A percentile compares a stretch with the other conserved stretches of the same genome.
phyloP scores from a whole-genome alignment of 2,329 filamentous ascomycete genomes.

The Pseudogymnoascus sp. region DNA sequence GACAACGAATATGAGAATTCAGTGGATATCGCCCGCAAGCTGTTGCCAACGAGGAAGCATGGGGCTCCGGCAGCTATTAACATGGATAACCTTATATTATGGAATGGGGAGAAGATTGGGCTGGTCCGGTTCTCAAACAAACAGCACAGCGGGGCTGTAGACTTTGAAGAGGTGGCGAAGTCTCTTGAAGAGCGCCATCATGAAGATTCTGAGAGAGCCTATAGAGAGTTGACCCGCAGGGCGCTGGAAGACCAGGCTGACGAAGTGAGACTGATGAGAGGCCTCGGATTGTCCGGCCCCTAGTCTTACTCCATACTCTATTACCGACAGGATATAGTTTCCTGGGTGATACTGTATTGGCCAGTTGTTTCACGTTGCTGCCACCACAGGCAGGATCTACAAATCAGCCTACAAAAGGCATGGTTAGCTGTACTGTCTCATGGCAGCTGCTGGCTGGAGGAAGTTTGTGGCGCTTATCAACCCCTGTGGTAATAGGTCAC shows the following conservation, averaged over 20 bases:
- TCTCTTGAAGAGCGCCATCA: constrained; percentile 41
- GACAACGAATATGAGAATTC: constrained; percentile 31
- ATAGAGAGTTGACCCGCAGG: constrained; percentile 65
- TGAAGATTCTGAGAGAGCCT: constrained; percentile 52
- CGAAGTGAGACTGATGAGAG: constrained; percentile 67
- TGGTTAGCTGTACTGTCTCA: neutral
- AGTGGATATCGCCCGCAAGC: constrained; percentile 74
- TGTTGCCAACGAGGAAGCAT: constrained; percentile 47
- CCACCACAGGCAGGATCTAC: neutral
- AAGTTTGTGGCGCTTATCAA: neutral
- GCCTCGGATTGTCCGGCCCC: constrained; percentile 45
- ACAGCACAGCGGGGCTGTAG: constrained; percentile 42
- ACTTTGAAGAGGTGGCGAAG: constrained; percentile 40
- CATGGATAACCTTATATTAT: constrained; percentile 68
- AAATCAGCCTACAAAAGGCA: neutral
- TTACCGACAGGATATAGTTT: neutral
- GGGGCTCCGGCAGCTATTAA: constrained; percentile 35
- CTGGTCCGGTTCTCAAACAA: constrained; percentile 57
- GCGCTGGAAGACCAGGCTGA: constrained; percentile 73
- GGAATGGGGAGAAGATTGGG: constrained; percentile 82
- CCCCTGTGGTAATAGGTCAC: neutral
- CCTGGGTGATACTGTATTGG: neutral
- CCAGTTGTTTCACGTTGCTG: neutral
- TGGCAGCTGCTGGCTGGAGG: neutral
- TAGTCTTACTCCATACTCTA: neutral